Conservation (phyloP, 2,329 filamentous ascomycete species). For the Scedosporium boydii region DNA sequence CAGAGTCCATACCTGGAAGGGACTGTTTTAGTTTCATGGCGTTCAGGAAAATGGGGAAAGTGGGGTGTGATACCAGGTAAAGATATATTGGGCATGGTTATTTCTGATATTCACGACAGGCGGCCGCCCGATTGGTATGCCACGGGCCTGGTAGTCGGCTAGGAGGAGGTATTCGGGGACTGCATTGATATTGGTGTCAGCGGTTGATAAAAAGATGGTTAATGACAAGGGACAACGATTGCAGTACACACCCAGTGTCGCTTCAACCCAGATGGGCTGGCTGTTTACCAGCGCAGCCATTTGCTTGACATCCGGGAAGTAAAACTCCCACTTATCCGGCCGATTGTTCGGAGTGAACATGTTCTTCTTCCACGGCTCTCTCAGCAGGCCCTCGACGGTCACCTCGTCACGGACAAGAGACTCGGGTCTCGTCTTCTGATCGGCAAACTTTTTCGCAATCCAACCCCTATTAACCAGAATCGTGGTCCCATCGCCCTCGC, state of each 20-base stretch:
- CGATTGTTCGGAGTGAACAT: slow-evolving; percentile 90
- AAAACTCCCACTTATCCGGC: slow-evolving; percentile 77
- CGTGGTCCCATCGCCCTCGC: slow-evolving; percentile 50
- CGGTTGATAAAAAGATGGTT: slow-evolving; percentile 7
- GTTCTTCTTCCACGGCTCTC: slow-evolving; percentile 94
- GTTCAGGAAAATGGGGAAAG: not conserved
- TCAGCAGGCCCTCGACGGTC: slow-evolving; percentile 70
- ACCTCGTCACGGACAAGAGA: slow-evolving; percentile 63
- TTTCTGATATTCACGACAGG: slow-evolving; percentile 90
- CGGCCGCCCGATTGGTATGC: slow-evolving; percentile 79
- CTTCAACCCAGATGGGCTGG: slow-evolving; percentile 89
- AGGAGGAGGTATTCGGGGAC: slow-evolving; percentile 63
- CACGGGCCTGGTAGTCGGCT: slow-evolving; percentile 66
- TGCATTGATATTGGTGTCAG: slow-evolving; percentile 46
- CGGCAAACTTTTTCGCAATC: slow-evolving; percentile 68
- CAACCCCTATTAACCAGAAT: slow-evolving; percentile 86
- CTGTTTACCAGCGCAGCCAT: slow-evolving; percentile 80
- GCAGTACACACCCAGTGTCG: slow-evolving; percentile 67
- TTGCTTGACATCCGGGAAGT: slow-evolving; percentile 86
- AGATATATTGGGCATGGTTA: slow-evolving; percentile 97
- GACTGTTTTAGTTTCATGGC: slow-evolving; percentile 3
- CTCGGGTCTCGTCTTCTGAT: slow-evolving; percentile 54
- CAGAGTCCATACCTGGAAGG: slow-evolving; percentile 69
- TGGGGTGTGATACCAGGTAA: slow-evolving; percentile 70
- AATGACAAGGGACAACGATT: not conserved